Evolutionary conservation across 176 grass and related monocot species (phyloP).

Genomic region (Lolium rigidum): DNA sequence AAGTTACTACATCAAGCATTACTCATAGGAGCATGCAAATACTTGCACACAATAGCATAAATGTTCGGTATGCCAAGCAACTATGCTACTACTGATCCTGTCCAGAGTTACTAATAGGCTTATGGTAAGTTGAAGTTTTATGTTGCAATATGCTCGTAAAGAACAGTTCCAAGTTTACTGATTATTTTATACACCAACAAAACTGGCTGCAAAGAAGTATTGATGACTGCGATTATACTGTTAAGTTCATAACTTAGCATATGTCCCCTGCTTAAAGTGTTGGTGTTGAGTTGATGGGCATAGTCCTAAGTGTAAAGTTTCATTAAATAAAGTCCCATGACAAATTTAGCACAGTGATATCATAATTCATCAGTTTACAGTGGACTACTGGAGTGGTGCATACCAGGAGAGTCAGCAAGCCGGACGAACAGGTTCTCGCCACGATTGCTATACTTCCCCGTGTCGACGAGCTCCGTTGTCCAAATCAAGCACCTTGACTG

Average conservation of each 20-base stretch:
- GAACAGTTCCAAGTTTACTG: neutral
- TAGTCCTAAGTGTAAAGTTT: neutral
- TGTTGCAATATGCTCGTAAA: neutral
- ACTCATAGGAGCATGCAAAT: neutral
- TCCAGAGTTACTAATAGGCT: neutral
- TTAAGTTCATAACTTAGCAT: neutral
- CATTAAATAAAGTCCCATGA: neutral
- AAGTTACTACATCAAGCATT: neutral
- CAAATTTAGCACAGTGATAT: neutral
- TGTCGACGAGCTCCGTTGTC: neutral
- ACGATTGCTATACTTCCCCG: neutral
- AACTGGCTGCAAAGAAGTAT: neutral
- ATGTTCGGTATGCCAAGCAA: neutral
- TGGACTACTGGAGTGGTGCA: neutral
- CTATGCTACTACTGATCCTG: neutral
- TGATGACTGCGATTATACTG: neutral
- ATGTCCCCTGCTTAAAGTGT: neutral
- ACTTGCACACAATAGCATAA: neutral
- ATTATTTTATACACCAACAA: neutral
- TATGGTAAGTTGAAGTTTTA: neutral
- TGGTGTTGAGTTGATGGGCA: neutral
- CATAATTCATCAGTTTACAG: neutral
- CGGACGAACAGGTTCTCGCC: neutral
- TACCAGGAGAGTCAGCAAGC: neutral
- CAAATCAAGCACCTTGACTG: neutral